Conservation (phyloP, 352 stramenopile genomes). For the Globisporangium canariense region DNA sequence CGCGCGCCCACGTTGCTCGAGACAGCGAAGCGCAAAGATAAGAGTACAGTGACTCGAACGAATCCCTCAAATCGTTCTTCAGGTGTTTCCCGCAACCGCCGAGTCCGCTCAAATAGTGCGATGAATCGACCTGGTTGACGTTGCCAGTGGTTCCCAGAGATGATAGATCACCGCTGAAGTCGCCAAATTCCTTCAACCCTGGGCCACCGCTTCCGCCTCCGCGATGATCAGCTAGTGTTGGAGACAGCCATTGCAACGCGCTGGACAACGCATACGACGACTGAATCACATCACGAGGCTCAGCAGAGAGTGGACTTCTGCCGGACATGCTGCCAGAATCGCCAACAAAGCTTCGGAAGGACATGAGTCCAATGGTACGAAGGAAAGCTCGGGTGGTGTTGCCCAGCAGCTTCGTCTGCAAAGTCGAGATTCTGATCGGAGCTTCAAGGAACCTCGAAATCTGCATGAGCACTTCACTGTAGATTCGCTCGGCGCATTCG, state of each 20-base stretch:
- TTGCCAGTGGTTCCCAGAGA: constrained; percentile 8
- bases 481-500: constrained; percentile 78
- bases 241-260: constrained; percentile 73
- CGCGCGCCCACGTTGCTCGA: constrained; percentile 79
- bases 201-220: constrained; percentile 5
- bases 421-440: constrained; percentile 62
- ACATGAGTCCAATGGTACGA: constrained; percentile 71
- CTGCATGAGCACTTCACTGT: constrained; percentile 82
- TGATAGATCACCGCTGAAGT: constrained; percentile 31
- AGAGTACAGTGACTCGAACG: constrained; percentile 85
- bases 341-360: constrained; percentile 72
- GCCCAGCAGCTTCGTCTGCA: constrained; percentile 73
- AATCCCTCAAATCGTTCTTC: constrained; percentile 68
- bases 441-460: constrained; percentile 79
- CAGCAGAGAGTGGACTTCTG: constrained; percentile 31
- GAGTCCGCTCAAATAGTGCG: constrained; percentile 71
- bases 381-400: constrained; percentile 78
- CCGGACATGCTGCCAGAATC: constrained; percentile 37
- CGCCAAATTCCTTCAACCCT: constrained; percentile 36
- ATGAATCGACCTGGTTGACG: constrained; percentile 27
- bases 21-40: constrained; percentile 75
- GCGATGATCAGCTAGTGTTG: constrained; percentile 30
- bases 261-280: constrained; percentile 71
- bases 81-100: constrained; percentile 80
- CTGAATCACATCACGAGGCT: constrained; percentile 56